phyloP scores from a whole-genome alignment of 371 early-diverging fungal species.

The Apophysomyces ossiformis region DNA sequence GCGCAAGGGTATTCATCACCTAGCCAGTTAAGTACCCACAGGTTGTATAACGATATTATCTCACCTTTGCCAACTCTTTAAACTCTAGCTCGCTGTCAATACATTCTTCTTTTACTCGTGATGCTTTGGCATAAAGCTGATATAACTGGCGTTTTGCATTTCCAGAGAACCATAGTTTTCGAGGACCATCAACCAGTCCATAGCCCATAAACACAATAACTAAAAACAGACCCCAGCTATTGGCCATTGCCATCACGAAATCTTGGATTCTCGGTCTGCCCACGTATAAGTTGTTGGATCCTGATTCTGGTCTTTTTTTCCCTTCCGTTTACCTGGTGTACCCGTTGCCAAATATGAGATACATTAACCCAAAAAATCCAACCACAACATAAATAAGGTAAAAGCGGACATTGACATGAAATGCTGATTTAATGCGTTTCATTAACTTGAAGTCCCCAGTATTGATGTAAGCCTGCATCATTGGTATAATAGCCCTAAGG shows the following conservation, averaged over 20 bases:
- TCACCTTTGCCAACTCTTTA: constrained; percentile 69
- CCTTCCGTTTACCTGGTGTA: constrained; percentile 34
- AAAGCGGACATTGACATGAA: constrained; percentile 81
- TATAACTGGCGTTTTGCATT: constrained; percentile 63
- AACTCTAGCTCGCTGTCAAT: constrained; percentile 78
- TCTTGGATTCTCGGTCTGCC: constrained; percentile 55
- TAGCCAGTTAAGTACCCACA: constrained; percentile 12
- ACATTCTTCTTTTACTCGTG: constrained; percentile 74
- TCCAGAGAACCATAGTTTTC: constrained; percentile 80
- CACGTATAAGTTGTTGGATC: constrained; percentile 19
- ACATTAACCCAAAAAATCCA: constrained; percentile 73
- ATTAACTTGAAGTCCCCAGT: constrained; percentile 81
- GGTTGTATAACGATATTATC: background rate
- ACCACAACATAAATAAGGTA: constrained; percentile 60
- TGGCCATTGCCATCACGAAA: constrained; percentile 90
- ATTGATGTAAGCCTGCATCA: constrained; percentile 84
- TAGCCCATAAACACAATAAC: constrained; percentile 90
- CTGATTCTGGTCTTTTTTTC: background rate
- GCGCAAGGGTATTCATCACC: constrained; percentile 43
- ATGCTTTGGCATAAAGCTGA: constrained; percentile 72
- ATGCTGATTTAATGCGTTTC: constrained; percentile 67
- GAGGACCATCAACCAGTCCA: constrained; percentile 89
- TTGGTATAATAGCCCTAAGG: constrained; percentile 80
- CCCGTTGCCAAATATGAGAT: constrained; percentile 67
- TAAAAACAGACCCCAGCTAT: constrained; percentile 91